Base-by-base conservation (phyloP, 116 monocot species). In the Iris pallida region DNA sequence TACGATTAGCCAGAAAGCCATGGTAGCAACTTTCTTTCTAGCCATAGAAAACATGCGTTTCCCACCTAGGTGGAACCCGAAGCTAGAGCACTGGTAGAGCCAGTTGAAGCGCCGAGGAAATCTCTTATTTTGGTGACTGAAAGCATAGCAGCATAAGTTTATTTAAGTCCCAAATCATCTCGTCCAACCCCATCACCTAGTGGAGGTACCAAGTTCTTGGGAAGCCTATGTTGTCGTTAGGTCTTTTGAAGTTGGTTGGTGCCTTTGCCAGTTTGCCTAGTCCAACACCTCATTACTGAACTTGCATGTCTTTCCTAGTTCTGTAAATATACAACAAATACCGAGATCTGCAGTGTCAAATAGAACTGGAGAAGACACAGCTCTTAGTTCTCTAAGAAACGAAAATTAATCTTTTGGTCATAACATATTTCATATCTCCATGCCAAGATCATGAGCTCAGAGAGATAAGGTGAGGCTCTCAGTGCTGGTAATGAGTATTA, bases 341-440 rank as follows among this genome's bases (percentile, higher is more conserved):
- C n/a, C n/a, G n/a, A n/a, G n/a, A 65, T 13, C 30, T 85, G 58
- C 80, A 95, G 98, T 86, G 88, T 45, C 87, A 93, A 53, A 62
- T 93, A 52, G 98, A 98, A 59, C 62, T 98, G 55, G 98, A 93
- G 40, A 73, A 68, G 56, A 77, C 93, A 16, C 82, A 93, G 53
- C 84, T 98, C 30, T 66, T 98, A 49, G 90, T 93, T 77, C 79
- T 98, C 16, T 78, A 90, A 62, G 93, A 93, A 20, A 93, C 98
- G 0, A 88, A 98, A 30, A 30, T 30, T 30, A 30, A 0, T 30
- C 30, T 30, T 30, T 30, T 30, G 30, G 30, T 30, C 30, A 30
- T 30, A 30, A 30, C 30, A 30, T 30, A 30, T 30, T 30, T 30
- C 3, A 3, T 30, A 30, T 30, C 30, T 30, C 30, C 30, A 30